phyloP scores from a whole-genome alignment of 2,329 filamentous ascomycete species.

The Nemania serpens region DNA sequence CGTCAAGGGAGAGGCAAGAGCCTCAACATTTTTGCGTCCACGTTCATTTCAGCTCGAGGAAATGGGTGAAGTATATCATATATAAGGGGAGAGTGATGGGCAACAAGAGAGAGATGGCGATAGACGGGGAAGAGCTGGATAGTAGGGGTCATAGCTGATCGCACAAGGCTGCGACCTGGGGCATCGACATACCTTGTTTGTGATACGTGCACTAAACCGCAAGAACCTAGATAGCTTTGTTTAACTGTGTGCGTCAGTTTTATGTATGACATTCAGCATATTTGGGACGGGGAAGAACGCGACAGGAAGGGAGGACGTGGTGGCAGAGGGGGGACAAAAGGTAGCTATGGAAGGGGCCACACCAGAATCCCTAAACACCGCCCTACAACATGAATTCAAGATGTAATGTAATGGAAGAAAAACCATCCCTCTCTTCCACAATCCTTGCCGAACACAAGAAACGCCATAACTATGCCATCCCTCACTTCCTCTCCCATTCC shows the following conservation, averaged over 20 bases:
- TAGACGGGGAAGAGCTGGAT: background rate
- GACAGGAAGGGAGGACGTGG: background rate
- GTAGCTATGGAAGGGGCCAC: constrained; percentile 1
- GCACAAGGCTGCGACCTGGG: background rate
- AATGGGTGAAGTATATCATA: too few relatives aligned
- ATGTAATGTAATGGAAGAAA: constrained; percentile 11
- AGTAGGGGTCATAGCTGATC: too few relatives aligned
- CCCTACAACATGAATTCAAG: constrained; percentile 19
- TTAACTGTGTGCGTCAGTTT: constrained; percentile 2
- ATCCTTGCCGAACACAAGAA: background rate
- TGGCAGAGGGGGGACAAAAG: background rate
- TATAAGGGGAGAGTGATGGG: too few relatives aligned
- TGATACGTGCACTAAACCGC: background rate
- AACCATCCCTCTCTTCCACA: background rate
- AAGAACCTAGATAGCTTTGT: background rate
- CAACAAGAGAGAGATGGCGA: background rate
- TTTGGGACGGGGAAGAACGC: background rate
- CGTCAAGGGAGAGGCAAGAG: too few relatives aligned
- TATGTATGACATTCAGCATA: background rate
- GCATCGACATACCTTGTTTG: background rate
- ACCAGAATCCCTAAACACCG: constrained; percentile 14
- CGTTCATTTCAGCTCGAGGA: too few relatives aligned
- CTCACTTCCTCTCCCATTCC: background rate
- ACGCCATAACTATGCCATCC: background rate
- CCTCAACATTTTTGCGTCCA: too few relatives aligned